These are phyloP conservation scores for Cutaneotrichosporon sp. DNA, from an alignment of 1,284 basidiomycete species.

Conservation along the genomic window DNA sequence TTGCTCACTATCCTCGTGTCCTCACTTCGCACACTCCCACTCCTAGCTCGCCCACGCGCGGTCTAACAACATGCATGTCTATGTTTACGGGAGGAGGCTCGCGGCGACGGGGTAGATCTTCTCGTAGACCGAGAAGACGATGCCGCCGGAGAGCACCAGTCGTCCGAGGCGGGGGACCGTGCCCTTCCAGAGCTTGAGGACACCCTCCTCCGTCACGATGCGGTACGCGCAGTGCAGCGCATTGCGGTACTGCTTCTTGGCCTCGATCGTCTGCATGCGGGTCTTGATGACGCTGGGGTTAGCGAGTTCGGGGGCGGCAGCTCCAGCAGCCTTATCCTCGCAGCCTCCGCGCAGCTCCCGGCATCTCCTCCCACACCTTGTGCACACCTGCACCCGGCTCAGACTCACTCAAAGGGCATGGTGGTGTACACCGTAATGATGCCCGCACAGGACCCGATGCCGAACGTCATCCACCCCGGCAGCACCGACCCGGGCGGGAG, in stretches of 20 bases:
- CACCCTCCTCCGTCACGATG: conserved; percentile 85
- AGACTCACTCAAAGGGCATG: conserved; percentile 84
- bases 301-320: no score
- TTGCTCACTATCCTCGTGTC: no score
- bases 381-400: no score
- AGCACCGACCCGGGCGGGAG: conserved; percentile 79
- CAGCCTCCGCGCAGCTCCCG: no score
- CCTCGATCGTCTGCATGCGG: conserved; percentile 91
- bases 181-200: conserved; percentile 90
- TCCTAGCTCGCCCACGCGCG: not conserved
- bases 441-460: conserved; percentile 89
- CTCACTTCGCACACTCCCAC: not conserved
- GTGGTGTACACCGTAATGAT: conserved; percentile 87
- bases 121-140: conserved; percentile 93
- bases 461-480: conserved; percentile 87
- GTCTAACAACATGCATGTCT: conserved; percentile 10
- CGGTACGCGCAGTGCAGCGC: conserved; percentile 92
- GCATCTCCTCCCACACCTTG: no score
- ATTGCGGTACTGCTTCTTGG: conserved; percentile 79
- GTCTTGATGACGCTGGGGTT: conserved; percentile 85
- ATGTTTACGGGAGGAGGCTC: conserved; percentile 1
- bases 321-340: no score
- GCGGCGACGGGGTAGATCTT: conserved; percentile 48
- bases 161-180: conserved; percentile 85
- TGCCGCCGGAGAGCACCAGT: conserved; percentile 86